Conservation (phyloP, 2,329 filamentous ascomycete species). For the Lasiodiplodia gonubiensis region DNA sequence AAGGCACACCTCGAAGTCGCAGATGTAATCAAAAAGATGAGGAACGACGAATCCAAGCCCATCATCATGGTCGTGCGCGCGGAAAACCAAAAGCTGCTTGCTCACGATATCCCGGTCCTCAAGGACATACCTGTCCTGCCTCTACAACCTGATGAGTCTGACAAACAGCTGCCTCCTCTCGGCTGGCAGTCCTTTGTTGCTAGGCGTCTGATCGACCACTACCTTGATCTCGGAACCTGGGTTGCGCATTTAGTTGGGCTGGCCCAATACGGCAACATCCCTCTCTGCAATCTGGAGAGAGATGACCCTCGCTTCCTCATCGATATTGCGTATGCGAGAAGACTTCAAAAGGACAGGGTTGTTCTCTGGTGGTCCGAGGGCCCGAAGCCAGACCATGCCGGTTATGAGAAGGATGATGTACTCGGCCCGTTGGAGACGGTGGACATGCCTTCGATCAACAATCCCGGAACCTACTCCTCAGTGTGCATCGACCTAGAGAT, state of each 20-base stretch:
- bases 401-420: conserved; percentile 92
- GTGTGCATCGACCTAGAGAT: conserved; percentile 96
- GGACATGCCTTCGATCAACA: conserved; percentile 91
- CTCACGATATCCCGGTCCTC: conserved; percentile 83
- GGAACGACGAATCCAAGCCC: conserved; percentile 79
- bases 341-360: conserved; percentile 88
- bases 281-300: conserved; percentile 91
- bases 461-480: conserved; percentile 89
- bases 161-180: conserved; percentile 86
- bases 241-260: conserved; percentile 85
- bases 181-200: conserved; percentile 93
- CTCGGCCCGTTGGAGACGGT: conserved; percentile 81
- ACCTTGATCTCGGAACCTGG: conserved; percentile 92
- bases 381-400: conserved; percentile 89
- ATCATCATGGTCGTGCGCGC: conserved; percentile 90
- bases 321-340: conserved; percentile 90
- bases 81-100: conserved; percentile 77
- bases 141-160: conserved; percentile 79
- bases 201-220: conserved; percentile 84
- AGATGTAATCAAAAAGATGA: conserved; percentile 88
- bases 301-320: conserved; percentile 96
- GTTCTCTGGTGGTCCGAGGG: conserved; percentile 96
- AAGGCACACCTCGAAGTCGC: conserved; percentile 88
- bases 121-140: conserved; percentile 84
- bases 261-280: conserved; percentile 90